phyloP scores from a whole-genome alignment of 345 rosid genomes.

The Syzygium aromaticum region DNA sequence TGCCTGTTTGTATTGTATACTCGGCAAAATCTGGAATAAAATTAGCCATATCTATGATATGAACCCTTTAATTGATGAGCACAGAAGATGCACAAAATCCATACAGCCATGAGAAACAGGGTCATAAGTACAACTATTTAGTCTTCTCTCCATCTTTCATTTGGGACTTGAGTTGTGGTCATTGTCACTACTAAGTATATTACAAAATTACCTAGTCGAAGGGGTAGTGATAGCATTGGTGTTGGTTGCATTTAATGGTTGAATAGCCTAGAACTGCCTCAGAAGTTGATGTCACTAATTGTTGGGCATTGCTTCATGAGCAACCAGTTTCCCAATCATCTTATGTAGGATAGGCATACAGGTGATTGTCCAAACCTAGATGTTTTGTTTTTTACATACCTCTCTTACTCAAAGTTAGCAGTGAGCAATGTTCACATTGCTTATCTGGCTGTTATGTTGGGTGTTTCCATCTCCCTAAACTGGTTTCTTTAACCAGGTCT shows the following conservation, averaged over 20 bases:
- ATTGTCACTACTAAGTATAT: not conserved
- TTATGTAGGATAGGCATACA: not conserved
- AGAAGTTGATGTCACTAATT: not conserved
- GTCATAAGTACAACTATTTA: not conserved
- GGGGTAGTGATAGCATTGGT: not conserved
- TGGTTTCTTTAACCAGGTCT: constrained; percentile 29
- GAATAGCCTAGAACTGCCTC: not conserved
- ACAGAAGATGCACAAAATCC: not conserved
- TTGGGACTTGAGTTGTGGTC: not conserved
- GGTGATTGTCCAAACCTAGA: not conserved
- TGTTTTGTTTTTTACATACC: not conserved
- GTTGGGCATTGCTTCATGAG: not conserved
- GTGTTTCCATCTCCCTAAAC: not conserved
- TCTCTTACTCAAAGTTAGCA: not conserved
- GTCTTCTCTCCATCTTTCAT: not conserved
- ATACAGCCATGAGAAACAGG: not conserved
- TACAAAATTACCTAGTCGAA: not conserved
- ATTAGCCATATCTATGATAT: not conserved
- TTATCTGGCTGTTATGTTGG: not conserved
- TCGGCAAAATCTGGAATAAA: not conserved
- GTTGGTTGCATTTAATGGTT: not conserved
- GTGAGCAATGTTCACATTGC: not conserved
- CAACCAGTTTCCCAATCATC: not conserved
- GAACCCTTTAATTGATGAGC: not conserved
- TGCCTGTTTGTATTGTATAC: not conserved